Evolutionary conservation across 129 eudicot species (phyloP).

Genomic region (Pseudognaphalium luteoalbum): DNA sequence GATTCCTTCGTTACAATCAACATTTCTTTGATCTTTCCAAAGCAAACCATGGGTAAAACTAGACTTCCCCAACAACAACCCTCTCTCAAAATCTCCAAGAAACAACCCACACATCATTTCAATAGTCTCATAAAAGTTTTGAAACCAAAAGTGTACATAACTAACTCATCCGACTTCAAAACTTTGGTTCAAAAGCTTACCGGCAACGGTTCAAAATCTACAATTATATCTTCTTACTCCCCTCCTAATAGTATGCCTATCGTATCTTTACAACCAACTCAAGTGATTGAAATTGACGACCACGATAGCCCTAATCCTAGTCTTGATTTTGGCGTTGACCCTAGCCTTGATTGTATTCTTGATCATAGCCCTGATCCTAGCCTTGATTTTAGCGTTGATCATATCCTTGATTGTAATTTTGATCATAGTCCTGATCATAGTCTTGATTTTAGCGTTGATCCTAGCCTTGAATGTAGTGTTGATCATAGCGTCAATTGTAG

Average conservation of each 20-base stretch:
- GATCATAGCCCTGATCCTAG: slow-evolving; percentile 14
- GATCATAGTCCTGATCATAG: not conserved
- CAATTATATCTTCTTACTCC: slow-evolving; percentile 24
- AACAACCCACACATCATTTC: slow-evolving; percentile 31
- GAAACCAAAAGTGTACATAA: slow-evolving; percentile 49
- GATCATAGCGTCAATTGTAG: slow-evolving; percentile 15
- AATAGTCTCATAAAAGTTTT: slow-evolving; percentile 32
- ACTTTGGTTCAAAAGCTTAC: slow-evolving; percentile 48
- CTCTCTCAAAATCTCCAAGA: slow-evolving; percentile 34
- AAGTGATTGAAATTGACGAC: slow-evolving; percentile 29
- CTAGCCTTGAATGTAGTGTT: not conserved
- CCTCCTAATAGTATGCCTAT: slow-evolving; percentile 18
- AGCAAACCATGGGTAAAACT: slow-evolving; percentile 39
- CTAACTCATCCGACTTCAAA: slow-evolving; percentile 42
- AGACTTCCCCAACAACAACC: slow-evolving; percentile 17
- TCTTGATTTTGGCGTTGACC: slow-evolving; percentile 10
- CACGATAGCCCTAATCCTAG: slow-evolving; percentile 25
- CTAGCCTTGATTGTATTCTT: not conserved
- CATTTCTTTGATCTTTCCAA: slow-evolving; percentile 36
- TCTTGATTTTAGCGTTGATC: slow-evolving; percentile 12
- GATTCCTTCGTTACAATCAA: slow-evolving; percentile 45
- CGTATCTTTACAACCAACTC: slow-evolving; percentile 9
- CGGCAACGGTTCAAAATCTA: slow-evolving; percentile 36
- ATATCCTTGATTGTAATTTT: slow-evolving; percentile 10
- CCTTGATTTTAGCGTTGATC: slow-evolving; percentile 4